Base-by-base conservation (phyloP, 1,284 basidiomycete species). In the Sanghuangporus baumii region DNA sequence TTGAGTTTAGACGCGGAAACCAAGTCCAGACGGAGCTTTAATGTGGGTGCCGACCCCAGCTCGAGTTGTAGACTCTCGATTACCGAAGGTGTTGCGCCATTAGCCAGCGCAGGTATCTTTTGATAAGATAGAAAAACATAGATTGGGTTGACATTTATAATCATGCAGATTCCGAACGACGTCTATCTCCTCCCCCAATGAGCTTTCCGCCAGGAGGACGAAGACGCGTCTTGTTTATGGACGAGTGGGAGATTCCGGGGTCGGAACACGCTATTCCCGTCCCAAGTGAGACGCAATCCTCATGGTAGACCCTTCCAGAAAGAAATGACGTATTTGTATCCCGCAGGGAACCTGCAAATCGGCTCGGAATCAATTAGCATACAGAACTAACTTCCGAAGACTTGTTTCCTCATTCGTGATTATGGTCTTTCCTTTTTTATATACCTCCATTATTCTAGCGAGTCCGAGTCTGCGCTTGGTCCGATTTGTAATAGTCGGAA, bases 171-270 rank as follows among this genome's bases (percentile, higher is more conserved):
- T 36, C 47, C 9, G 57, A 58, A 50, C 18, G 57, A 18, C 41
- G 57, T 12, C 18, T 23, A n/a, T 46, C 57, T 34, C 26, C 26
- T 5, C 43, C 57, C 16, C 26, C 41, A 16, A 57, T 11, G 8
- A 26, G 31, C 16, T 36, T 36, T 6, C 26, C 31, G 9, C 36
- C 31, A 8, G 48, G 31, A 14, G 31, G 26, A 26, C 41, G 48
- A 26, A 47, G 55, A 46, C 61, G 55, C 46, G 61, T 62, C 47
- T 40, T 48, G 9, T 62, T 62, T 31, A 50, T 62, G 37, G 61
- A 62, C 61, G 55, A 58, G 43, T 60, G 59, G 59, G 31, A 58
- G 3, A 0, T 47, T 11, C 6, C 57, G 8, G 43, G 43, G 12
- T 18, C 5, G 20, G 43, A 46, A 46, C 57, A 58, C 16, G 38